Conservation (phyloP, 169 alveolate genomes). For the Cryptosporidium parvum region DNA sequence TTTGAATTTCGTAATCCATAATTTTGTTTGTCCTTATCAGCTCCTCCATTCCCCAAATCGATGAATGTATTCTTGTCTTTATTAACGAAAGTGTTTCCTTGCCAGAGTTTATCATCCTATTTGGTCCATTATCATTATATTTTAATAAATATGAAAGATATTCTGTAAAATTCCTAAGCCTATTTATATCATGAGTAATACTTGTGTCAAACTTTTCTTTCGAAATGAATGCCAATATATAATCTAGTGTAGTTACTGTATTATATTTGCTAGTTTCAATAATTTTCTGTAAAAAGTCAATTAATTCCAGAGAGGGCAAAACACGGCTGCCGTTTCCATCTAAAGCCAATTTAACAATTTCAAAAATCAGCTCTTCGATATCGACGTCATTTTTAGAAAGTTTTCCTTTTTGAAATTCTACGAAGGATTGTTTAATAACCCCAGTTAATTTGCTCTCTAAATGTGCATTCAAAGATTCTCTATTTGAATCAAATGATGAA, state of each 20-base stretch:
- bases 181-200: neutral
- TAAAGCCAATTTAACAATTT: slow-evolving; percentile 8
- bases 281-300: slow-evolving; percentile 12
- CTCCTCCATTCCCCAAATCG: slow-evolving; percentile 28
- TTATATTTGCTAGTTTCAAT: slow-evolving; percentile 24
- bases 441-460: neutral
- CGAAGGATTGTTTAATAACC: neutral
- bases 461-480: neutral
- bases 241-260: slow-evolving; percentile 47
- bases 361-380: slow-evolving; percentile 8
- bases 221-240: slow-evolving; percentile 11
- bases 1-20: slow-evolving; percentile 12
- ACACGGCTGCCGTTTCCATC: neutral
- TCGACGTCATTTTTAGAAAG: slow-evolving; percentile 1
- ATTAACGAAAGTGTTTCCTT: neutral
- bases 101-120: neutral
- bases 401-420: slow-evolving; percentile 10
- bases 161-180: neutral
- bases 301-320: slow-evolving; percentile 33
- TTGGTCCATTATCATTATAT: neutral
- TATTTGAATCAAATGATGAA: neutral
- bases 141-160: slow-evolving; percentile 9
- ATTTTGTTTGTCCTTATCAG: neutral
- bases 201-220: slow-evolving; percentile 18
- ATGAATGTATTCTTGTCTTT: slow-evolving; percentile 1